phyloP scores from a whole-genome alignment of 495 filamentous ascomycete genomes.

The Poronia punctata region DNA sequence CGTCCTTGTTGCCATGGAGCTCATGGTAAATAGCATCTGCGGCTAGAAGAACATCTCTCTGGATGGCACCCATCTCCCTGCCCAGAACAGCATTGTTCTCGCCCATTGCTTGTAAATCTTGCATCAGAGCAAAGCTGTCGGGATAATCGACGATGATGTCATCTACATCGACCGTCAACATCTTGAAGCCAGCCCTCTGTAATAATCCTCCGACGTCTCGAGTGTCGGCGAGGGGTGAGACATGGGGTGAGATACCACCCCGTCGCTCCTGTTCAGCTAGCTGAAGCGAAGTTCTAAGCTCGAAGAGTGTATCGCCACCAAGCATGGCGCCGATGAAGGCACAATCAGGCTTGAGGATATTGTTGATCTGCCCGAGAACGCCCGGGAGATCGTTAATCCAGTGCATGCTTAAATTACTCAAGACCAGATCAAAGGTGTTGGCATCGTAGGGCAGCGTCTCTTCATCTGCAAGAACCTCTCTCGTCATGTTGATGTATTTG shows the following conservation, averaged over 20 bases:
- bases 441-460: constrained; percentile 65
- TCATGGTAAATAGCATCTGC: constrained; percentile 82
- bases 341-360: constrained; percentile 77
- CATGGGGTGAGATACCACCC: constrained; percentile 80
- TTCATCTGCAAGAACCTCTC: constrained; percentile 66
- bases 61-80: constrained; percentile 66
- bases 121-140: constrained; percentile 85
- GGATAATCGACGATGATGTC: constrained; percentile 96
- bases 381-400: constrained; percentile 97
- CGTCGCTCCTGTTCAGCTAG: constrained; percentile 82
- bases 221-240: constrained; percentile 87
- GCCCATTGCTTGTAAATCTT: constrained; percentile 90
- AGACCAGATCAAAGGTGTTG: constrained; percentile 78
- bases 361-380: constrained; percentile 71
- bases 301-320: constrained; percentile 88
- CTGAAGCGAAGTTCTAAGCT: constrained; percentile 89
- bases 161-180: constrained; percentile 95
- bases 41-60: constrained; percentile 78
- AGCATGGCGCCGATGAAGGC: constrained; percentile 96
- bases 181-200: constrained; percentile 81
- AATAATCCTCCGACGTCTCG: constrained; percentile 84
- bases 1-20: constrained; percentile 66
- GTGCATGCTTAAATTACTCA: constrained; percentile 83
- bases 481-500: constrained; percentile 56
- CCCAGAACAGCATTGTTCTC: constrained; percentile 81